Evolutionary conservation across 1,284 basidiomycete species (phyloP), one percentile per base, ranked within the genome.

Genomic region (Megacollybia platyphylla): DNA sequence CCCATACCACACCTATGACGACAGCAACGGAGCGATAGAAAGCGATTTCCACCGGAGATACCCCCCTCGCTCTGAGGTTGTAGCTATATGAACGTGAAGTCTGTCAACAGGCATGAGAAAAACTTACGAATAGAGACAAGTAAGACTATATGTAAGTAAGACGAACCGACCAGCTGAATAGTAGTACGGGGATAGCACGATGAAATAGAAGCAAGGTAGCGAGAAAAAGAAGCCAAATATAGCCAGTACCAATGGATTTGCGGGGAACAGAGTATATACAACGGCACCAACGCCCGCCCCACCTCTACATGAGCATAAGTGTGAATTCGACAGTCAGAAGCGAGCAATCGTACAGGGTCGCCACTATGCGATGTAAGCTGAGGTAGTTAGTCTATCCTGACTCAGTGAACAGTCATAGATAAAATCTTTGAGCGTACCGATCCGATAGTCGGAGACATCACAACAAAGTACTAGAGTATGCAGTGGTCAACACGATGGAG

Each of bases 141-240:
- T 93, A 48, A 97, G 62, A 53, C 97, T 97, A 63, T 94, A 90
- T 3, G 85, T 87, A 40, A 93, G 63, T 24, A 96, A 69, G n/a
- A 90, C 81, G 60, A 96, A 93, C 20, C 92, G 74, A 2, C 85
- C 83, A 1, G 86, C 79, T 34, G 86, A 79, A 7, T 83, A 76
- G 51, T 87, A 88, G 47, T 79, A 66, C 0, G 90, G 90, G 50
- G 78, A 79, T 0, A 79, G 75, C 10, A 92, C 70, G 51, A 93
- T 91, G 55, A 84, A 81, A 59, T 88, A 92, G 64, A 96, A 97
- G 60, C 93, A 97, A 2, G 93, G 93, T 3, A 96, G 65, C 1
- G 90, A 92, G 58, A 90, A 94, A 49, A 96, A 66, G 56, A 89
- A 86, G 0, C 94, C 93, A 48, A 92, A 84, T 32, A 88, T 62